These are phyloP conservation scores for Teratosphaeria viscida DNA, from an alignment of 2,329 filamentous ascomycete genomes.

Conservation along the genomic window DNA sequence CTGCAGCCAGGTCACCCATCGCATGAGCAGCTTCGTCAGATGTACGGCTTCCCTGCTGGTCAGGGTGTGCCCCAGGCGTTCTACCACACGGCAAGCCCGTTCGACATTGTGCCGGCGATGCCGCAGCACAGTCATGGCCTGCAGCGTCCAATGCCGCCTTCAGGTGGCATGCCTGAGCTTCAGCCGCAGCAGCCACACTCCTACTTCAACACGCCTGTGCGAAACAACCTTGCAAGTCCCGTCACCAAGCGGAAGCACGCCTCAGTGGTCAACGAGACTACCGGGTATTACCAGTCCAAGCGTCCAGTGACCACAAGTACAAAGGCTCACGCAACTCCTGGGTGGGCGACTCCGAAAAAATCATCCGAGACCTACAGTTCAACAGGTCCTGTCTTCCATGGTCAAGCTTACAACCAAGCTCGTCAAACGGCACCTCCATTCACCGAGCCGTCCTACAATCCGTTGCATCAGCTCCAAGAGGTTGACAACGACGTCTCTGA, in stretches of 20 bases:
- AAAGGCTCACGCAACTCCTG: not conserved
- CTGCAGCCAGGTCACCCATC: not conserved
- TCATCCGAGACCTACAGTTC: not conserved
- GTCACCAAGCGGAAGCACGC: not conserved
- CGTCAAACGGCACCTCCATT: not conserved
- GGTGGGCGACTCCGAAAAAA: not conserved
- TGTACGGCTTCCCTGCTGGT: not conserved
- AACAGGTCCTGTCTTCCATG: not conserved
- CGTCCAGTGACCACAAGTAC: not conserved
- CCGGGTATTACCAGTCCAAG: not conserved
- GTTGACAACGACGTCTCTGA: not conserved
- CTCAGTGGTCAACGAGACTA: not conserved
- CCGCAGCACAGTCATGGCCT: not conserved
- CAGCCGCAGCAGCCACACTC: not conserved
- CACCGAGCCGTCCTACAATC: not conserved
- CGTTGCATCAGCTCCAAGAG: not conserved
- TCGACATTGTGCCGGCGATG: not conserved
- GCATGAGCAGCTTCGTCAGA: not conserved
- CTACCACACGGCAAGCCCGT: not conserved
- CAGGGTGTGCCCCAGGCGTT: not conserved
- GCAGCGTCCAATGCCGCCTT: not conserved
- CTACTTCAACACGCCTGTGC: not conserved
- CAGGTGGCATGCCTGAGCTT: not conserved
- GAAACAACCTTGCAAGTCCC: not conserved
- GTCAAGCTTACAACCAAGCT: not conserved